Percentiles rank a stretch among this genome's conserved stretches.
phyloP scores from a whole-genome alignment of 2,329 filamentous ascomycete genomes.

The Ceratocystiopsis sp. region DNA sequence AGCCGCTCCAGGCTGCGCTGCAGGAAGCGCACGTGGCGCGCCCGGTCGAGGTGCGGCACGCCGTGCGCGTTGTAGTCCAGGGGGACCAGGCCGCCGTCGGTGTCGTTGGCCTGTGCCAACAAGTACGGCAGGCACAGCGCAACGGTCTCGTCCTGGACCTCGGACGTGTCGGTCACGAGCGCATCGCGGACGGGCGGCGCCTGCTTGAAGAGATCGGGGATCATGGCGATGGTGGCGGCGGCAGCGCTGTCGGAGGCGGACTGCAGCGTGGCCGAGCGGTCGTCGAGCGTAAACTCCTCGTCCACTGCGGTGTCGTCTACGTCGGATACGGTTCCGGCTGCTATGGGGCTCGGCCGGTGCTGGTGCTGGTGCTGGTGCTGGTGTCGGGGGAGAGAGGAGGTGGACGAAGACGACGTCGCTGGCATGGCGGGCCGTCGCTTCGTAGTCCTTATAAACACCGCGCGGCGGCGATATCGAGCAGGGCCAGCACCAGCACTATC shows the following conservation, averaged over 20 bases:
- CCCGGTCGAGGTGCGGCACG: constrained; percentile 55
- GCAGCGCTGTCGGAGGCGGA: neutral
- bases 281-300: constrained; percentile 4
- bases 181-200: constrained; percentile 47
- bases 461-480: constrained; percentile 8
- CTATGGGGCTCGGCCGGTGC: neutral
- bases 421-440: constrained; percentile 7
- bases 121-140: constrained; percentile 53
- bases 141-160: constrained; percentile 50
- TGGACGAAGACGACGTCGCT: neutral
- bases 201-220: constrained; percentile 40
- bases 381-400: neutral
- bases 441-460: constrained; percentile 11
- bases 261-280: neutral
- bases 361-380: neutral
- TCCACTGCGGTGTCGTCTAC: constrained; percentile 1
- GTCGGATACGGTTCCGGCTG: neutral
- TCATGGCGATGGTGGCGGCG: constrained; percentile 10
- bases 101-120: constrained; percentile 36
- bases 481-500: constrained; percentile 3
- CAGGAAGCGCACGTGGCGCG: constrained; percentile 44
- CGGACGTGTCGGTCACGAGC: constrained; percentile 50
- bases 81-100: constrained; percentile 48
- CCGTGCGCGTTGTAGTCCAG: constrained; percentile 43
- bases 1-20: constrained; percentile 40